Conservation (phyloP, 106 monocot genomes). For the Xerophyta viscosa region DNA sequence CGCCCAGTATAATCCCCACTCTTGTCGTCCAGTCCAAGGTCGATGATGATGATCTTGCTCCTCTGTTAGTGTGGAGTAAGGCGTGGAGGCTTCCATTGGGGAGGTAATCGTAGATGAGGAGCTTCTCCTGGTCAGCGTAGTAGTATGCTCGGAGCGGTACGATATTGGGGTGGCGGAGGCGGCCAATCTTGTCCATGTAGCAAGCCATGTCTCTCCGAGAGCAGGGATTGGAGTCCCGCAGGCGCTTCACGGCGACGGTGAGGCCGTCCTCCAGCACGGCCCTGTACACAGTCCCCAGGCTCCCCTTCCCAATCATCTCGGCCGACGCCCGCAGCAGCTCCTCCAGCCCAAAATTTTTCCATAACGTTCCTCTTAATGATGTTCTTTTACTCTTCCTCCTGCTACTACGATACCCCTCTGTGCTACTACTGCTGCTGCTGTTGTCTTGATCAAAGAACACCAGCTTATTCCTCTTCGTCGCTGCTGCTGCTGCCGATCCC, state of each 20-base stretch:
- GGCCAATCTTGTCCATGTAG: constrained; percentile 55
- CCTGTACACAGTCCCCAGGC: constrained; percentile 57
- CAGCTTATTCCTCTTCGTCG: too few relatives aligned
- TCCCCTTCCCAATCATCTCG: constrained; percentile 66
- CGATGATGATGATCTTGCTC: constrained; percentile 15
- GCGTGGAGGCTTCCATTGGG: constrained; percentile 41
- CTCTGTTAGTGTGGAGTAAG: constrained; percentile 35
- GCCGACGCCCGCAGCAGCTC: constrained; percentile 58
- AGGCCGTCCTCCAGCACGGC: constrained; percentile 49
- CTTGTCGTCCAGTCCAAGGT: constrained; percentile 57
- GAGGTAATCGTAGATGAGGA: constrained; percentile 65
- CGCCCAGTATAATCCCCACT: constrained; percentile 27
- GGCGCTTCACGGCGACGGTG: constrained; percentile 56
- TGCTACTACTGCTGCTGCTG: background rate
- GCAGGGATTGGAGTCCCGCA: constrained; percentile 45
- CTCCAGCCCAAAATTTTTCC: constrained; percentile 41
- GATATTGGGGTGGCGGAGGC: constrained; percentile 43
- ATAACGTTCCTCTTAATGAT: too few relatives aligned
- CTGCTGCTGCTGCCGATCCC: constrained; percentile 1
- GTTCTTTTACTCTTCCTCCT: constrained; percentile 1
- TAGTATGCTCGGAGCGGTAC: constrained; percentile 53
- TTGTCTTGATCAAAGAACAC: constrained; percentile 39
- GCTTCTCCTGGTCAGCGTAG: constrained; percentile 60
- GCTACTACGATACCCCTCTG: background rate
- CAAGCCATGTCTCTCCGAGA: constrained; percentile 26